A percentile compares a stretch with the other conserved stretches of the same genome.
phyloP scores from a whole-genome alignment of 345 rosid species.

The Bretschneidera sinensis region DNA sequence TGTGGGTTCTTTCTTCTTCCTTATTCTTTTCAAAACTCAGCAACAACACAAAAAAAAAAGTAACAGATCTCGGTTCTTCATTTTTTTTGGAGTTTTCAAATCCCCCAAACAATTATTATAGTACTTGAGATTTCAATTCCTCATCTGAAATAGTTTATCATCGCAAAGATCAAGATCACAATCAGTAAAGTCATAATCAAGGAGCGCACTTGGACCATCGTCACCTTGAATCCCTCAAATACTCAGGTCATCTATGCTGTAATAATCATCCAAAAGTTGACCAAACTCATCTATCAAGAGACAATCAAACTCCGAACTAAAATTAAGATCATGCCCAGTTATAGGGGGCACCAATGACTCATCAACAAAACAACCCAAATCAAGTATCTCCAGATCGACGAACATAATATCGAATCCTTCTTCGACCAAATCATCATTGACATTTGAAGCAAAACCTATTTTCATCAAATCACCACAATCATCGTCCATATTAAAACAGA shows the following conservation, averaged over 20 bases:
- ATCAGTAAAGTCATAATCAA: slow-evolving; percentile 55
- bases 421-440: slow-evolving; percentile 13
- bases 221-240: slow-evolving; percentile 44
- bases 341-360: slow-evolving; percentile 30
- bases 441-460: slow-evolving; percentile 17
- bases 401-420: slow-evolving; percentile 23
- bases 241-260: slow-evolving; percentile 48
- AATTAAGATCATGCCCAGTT: slow-evolving; percentile 32
- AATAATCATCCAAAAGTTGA: slow-evolving; percentile 39
- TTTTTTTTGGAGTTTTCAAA: too few relatives aligned
- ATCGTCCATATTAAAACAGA: slow-evolving; percentile 13
- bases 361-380: slow-evolving; percentile 36
- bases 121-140: too few relatives aligned
- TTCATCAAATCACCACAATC: slow-evolving; percentile 10
- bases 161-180: slow-evolving; percentile 40
- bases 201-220: slow-evolving; percentile 52
- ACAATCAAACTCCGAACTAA: slow-evolving; percentile 35
- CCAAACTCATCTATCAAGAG: slow-evolving; percentile 48
- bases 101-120: too few relatives aligned
- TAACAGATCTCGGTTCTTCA: too few relatives aligned
- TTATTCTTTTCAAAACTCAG: too few relatives aligned
- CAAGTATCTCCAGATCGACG: slow-evolving; percentile 39
- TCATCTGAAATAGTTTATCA: slow-evolving; percentile 41
- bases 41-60: too few relatives aligned
- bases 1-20: too few relatives aligned